These are phyloP conservation scores for Yamadazyma epiphylla DNA, from an alignment of 1,139 yeast species.

Conservation along the genomic window DNA sequence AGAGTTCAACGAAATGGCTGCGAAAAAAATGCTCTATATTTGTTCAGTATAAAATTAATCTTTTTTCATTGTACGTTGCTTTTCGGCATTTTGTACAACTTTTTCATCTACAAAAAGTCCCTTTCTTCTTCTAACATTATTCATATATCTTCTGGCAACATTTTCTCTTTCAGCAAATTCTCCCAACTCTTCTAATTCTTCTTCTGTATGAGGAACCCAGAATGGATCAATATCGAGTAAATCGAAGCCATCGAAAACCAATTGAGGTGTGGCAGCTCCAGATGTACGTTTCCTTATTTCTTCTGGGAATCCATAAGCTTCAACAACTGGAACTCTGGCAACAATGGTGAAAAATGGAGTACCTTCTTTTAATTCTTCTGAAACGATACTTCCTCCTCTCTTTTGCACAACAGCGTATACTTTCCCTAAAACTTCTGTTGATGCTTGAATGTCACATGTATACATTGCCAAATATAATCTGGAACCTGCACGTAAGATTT, in stretches of 20 bases:
- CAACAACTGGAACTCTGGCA: slow-evolving; percentile 88
- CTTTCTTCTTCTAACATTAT: slow-evolving; percentile 74
- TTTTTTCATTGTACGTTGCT: slow-evolving; percentile 80
- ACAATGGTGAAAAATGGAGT: slow-evolving; percentile 90
- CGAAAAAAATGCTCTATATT: too few species aligned
- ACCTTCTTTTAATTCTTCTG: slow-evolving; percentile 97
- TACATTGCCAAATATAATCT: slow-evolving; percentile 89
- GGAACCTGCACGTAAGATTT: slow-evolving; percentile 78
- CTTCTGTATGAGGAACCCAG: slow-evolving; percentile 99
- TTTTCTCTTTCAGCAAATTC: slow-evolving; percentile 92
- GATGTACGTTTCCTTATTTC: slow-evolving; percentile 91
- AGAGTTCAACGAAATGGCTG: too few species aligned
- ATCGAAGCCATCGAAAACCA: slow-evolving; percentile 87
- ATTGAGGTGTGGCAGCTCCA: slow-evolving; percentile 96
- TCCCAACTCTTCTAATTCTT: slow-evolving; percentile 90
- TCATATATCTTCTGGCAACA: slow-evolving; percentile 83
- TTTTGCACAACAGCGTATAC: slow-evolving; percentile 93
- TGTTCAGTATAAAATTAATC: too few species aligned
- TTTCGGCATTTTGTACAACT: slow-evolving; percentile 86
- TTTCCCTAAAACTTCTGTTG: slow-evolving; percentile 90
- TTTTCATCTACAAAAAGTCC: slow-evolving; percentile 90
- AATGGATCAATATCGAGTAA: slow-evolving; percentile 88
- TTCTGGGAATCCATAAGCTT: slow-evolving; percentile 95
- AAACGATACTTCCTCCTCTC: slow-evolving; percentile 77
- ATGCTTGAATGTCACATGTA: slow-evolving; percentile 91